These are phyloP conservation scores for Salix koriyanagi DNA, from an alignment of 345 rosid genomes.

Conservation along the genomic window DNA sequence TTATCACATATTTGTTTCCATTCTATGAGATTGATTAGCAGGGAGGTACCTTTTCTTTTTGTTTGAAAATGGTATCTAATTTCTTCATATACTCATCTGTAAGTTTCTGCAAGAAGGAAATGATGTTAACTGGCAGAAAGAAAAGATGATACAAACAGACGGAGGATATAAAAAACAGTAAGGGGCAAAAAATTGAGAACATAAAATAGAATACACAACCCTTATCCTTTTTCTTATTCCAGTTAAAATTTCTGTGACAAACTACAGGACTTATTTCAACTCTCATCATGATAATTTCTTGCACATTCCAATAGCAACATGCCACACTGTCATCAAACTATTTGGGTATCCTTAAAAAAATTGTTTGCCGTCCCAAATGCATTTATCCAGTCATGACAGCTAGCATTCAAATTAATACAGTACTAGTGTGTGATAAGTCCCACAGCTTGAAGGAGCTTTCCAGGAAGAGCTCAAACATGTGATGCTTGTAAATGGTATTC, in stretches of 20 bases:
- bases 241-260: background rate
- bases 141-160: background rate
- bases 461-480: background rate
- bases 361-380: background rate
- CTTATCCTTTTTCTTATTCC: background rate
- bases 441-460: too few species aligned
- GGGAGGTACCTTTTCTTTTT: conserved; percentile 79
- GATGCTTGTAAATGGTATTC: background rate
- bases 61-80: conserved; percentile 67
- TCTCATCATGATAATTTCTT: background rate
- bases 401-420: background rate
- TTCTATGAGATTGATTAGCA: background rate
- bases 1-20: background rate
- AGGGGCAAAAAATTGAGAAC: background rate
- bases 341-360: background rate
- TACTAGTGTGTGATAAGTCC: background rate
- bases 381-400: background rate
- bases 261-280: background rate
- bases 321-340: background rate
- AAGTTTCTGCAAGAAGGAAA: conserved; percentile 60
- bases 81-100: conserved; percentile 87
- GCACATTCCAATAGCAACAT: background rate
- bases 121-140: background rate
- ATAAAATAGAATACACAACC: background rate
- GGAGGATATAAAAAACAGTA: background rate